Conservation (phyloP, 2,329 filamentous ascomycete species). For the Dactylonectria macrodidyma region DNA sequence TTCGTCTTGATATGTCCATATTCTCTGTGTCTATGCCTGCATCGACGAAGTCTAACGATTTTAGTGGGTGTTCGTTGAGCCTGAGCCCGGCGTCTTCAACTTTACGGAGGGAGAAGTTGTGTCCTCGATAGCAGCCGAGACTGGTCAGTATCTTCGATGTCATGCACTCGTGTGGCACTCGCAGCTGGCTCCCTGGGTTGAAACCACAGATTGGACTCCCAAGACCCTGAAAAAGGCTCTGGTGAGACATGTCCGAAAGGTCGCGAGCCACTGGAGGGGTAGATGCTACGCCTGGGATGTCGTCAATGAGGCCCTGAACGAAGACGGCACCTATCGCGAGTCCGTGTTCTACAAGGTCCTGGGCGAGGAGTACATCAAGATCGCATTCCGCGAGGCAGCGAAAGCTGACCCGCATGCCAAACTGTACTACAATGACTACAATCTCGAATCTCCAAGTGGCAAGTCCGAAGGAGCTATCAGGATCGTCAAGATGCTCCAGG, state of each 20-base stretch:
- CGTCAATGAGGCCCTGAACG: conserved; percentile 67
- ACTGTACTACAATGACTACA: conserved; percentile 70
- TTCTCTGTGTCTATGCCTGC: background rate
- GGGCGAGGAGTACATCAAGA: conserved; percentile 65
- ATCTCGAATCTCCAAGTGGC: conserved; percentile 58
- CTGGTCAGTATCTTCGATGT: conserved; percentile 69
- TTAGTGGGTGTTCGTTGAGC: conserved; percentile 9
- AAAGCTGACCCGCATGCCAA: conserved; percentile 62
- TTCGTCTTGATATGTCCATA: background rate
- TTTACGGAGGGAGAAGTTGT: conserved; percentile 15
- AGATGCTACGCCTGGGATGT: conserved; percentile 69
- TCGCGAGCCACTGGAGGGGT: conserved; percentile 60
- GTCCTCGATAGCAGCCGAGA: conserved; percentile 52
- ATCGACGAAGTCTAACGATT: background rate
- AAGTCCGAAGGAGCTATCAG: conserved; percentile 53
- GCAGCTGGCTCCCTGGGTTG: conserved; percentile 41
- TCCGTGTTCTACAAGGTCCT: conserved; percentile 63
- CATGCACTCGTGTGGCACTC: conserved; percentile 68
- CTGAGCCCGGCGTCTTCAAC: conserved; percentile 3
- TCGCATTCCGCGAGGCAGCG: conserved; percentile 64
- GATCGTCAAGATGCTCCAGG: conserved; percentile 51
- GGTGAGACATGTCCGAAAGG: conserved; percentile 66
- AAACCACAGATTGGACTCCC: conserved; percentile 60
- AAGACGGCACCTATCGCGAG: conserved; percentile 62
- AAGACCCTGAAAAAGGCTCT: conserved; percentile 65